These are phyloP conservation scores for Rhizopogon sp. DNA, from an alignment of 768 basidiomycete genomes.

Conservation along the genomic window DNA sequence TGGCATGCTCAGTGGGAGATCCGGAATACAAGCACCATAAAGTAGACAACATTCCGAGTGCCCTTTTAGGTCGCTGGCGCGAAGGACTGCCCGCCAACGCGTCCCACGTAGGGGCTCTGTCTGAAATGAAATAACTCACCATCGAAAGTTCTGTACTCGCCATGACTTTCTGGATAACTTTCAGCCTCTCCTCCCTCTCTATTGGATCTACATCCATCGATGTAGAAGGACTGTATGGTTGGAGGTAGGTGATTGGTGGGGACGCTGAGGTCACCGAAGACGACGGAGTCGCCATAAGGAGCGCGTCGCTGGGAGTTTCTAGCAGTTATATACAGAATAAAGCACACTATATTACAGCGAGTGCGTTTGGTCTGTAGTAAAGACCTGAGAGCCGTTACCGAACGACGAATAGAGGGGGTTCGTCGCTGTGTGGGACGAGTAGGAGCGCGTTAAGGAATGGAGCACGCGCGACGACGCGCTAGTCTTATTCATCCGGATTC, in stretches of 20 bases:
- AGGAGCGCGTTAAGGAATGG: conserved; percentile 35
- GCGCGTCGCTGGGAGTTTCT: conserved; percentile 22
- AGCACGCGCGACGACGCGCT: conserved; percentile 31
- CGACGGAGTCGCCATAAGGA: conserved; percentile 69
- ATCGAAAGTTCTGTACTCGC: conserved; percentile 77
- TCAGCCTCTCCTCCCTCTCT: conserved; percentile 59
- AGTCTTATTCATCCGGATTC: conserved; percentile 32
- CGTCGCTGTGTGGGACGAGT: conserved; percentile 32
- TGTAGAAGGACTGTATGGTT: conserved; percentile 35
- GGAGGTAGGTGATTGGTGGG: conserved; percentile 62
- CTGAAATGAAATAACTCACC: conserved; percentile 46
- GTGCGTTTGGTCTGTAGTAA: conserved; percentile 4
- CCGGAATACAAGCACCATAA: conserved; percentile 3
- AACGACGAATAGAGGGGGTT: conserved; percentile 29
- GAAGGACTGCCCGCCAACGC: conserved; percentile 36
- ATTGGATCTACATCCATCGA: conserved; percentile 34
- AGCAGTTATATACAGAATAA: conserved; percentile 11
- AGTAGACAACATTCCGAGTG: conserved; percentile 4
- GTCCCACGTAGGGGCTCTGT: conserved; percentile 30
- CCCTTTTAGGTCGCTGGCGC: conserved; percentile 13
- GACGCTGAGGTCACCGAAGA: conserved; percentile 82
- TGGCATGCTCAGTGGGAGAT: conserved; percentile 5
- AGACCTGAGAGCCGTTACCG: conserved; percentile 23
- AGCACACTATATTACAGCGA: conserved; percentile 13
- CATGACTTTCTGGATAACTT: conserved; percentile 69